A percentile compares a stretch with the other conserved stretches of the same genome.
Evolutionary conservation across 1,284 basidiomycete species (phyloP).

Genomic region (Xerocomus minutiporus): DNA sequence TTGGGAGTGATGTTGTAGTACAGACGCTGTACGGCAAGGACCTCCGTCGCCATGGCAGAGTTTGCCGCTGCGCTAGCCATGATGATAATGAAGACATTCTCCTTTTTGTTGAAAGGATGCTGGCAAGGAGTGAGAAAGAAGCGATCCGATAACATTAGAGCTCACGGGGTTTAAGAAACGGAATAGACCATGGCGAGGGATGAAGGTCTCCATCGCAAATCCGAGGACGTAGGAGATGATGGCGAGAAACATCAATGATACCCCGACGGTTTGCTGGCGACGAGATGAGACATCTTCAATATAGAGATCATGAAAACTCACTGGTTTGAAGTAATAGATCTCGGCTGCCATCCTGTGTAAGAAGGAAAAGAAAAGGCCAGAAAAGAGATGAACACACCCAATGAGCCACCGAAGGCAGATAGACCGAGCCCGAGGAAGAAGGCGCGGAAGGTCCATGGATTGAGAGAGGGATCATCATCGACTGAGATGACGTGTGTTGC

Average conservation of each 20-base stretch:
- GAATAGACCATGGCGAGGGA: constrained; percentile 47
- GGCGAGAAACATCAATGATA: constrained; percentile 51
- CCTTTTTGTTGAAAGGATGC: constrained; percentile 44
- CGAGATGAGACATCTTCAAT: background rate
- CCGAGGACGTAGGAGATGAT: constrained; percentile 41
- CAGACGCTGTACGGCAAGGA: constrained; percentile 41
- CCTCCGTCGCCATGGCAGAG: constrained; percentile 60
- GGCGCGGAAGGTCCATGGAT: constrained; percentile 54
- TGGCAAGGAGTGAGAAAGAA: constrained; percentile 15
- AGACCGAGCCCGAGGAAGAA: constrained; percentile 57
- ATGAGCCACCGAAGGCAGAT: constrained; percentile 55
- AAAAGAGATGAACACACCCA: constrained; percentile 28
- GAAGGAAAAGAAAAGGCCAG: background rate
- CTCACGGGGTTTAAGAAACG: constrained; percentile 54
- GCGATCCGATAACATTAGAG: constrained; percentile 10
- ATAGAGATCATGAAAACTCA: constrained; percentile 1
- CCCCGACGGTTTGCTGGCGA: constrained; percentile 44
- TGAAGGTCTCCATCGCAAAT: constrained; percentile 37
- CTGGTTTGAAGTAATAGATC: constrained; percentile 63
- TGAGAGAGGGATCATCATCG: constrained; percentile 52
- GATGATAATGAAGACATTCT: constrained; percentile 63
- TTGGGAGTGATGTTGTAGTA: constrained; percentile 56
- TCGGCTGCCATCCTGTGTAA: constrained; percentile 31
- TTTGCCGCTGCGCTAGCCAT: constrained; percentile 64
- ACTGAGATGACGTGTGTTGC: constrained; percentile 50